phyloP scores from a whole-genome alignment of 1,139 yeast species.

The Pneumocystis jirovecii region DNA sequence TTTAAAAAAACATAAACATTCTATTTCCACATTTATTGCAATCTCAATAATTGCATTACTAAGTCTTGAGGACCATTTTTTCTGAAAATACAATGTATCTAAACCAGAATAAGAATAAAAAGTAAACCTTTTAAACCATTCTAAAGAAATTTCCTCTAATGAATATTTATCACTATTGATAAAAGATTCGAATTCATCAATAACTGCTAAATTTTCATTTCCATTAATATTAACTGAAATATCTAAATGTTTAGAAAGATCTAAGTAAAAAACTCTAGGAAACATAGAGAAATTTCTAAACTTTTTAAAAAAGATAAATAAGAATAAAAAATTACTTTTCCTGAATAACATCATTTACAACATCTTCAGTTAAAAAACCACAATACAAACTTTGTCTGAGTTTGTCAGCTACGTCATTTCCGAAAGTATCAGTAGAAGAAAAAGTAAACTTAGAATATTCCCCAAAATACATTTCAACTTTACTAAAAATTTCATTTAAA shows the following conservation, averaged over 20 bases:
- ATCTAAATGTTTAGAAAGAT: constrained; percentile 1
- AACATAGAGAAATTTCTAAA: neutral
- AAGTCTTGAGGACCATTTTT: neutral
- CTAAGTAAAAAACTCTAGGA: neutral
- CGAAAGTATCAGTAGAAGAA: neutral
- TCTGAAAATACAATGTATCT: neutral
- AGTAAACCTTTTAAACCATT: neutral
- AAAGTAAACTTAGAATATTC: neutral
- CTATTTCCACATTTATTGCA: neutral
- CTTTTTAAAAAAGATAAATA: neutral
- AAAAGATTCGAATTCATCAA: neutral
- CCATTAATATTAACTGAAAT: neutral
- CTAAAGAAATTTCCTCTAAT: neutral
- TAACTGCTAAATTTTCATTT: neutral
- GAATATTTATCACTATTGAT: neutral
- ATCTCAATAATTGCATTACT: neutral
- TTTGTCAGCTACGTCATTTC: neutral
- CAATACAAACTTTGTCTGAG: neutral
- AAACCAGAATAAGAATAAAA: neutral
- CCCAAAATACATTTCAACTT: neutral
- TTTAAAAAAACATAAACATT: neutral
- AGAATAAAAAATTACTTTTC: neutral
- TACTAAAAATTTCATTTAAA: neutral
- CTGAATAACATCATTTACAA: neutral
- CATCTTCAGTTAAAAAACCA: neutral